Percentiles rank a stretch among this genome's conserved stretches.
Conservation (phyloP, 352 stramenopile species). For the Pythium diclinum region DNA sequence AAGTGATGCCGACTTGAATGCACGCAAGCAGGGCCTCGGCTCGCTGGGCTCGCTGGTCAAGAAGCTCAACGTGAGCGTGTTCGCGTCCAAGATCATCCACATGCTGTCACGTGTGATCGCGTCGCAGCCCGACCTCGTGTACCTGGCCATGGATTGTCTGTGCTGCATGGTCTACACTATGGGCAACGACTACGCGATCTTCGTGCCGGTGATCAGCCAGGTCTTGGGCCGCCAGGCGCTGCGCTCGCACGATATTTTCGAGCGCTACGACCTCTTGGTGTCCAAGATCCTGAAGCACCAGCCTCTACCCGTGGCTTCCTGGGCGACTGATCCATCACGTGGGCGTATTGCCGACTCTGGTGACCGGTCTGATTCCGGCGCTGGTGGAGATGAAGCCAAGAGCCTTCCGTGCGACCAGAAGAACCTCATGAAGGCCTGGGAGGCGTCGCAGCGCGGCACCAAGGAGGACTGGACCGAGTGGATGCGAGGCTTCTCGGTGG, state of each 20-base stretch:
- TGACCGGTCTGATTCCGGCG: constrained; percentile 17
- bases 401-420: constrained; percentile 78
- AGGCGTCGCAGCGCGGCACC: constrained; percentile 77
- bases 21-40: constrained; percentile 73
- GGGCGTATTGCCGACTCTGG: constrained; percentile 5
- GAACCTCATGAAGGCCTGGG: constrained; percentile 85
- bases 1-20: constrained; percentile 78
- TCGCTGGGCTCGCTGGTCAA: constrained; percentile 85
- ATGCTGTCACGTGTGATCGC: constrained; percentile 85
- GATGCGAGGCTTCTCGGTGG: constrained; percentile 96
- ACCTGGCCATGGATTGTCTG: constrained; percentile 85
- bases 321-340: constrained; percentile 67
- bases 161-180: constrained; percentile 90
- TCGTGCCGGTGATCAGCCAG: constrained; percentile 83
- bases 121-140: constrained; percentile 77
- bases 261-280: constrained; percentile 84
- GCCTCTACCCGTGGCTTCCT: constrained; percentile 75
- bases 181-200: constrained; percentile 87
- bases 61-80: constrained; percentile 87
- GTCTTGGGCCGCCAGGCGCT: constrained; percentile 70
- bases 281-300: constrained; percentile 89
- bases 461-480: constrained; percentile 98
- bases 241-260: constrained; percentile 79
- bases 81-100: constrained; percentile 89
- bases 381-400: constrained; percentile 62